Evolutionary conservation across 257 asterid species (phyloP), one percentile per base, ranked within the genome.

Genomic region (Sherardia arvensis): DNA sequence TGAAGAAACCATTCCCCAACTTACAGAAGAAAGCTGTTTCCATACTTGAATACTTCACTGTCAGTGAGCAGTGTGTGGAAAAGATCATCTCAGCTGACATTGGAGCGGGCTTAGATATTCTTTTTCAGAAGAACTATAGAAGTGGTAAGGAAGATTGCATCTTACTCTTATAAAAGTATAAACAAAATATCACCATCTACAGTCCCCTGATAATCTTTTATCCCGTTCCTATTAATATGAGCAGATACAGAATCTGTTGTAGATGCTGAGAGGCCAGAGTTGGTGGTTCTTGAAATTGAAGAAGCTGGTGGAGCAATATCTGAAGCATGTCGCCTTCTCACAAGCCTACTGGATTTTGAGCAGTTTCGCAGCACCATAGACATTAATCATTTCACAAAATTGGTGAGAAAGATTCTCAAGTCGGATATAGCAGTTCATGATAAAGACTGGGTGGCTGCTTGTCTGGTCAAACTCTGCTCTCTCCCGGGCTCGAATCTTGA

Each of bases 371-470:
- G 18, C 59, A 65, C 59, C 28, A 59, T 82, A 38, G 70, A 85
- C 59, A 40, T 71, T 17, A 57, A 53, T 12, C 65, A 63, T 26
- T 77, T 87, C 49, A 80, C 81, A n/a, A 59, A 77, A 43, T 53
- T 85, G 69, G 92, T 90, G 7, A 87, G 88, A 0, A 29, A 77
- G 6, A 73, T 79, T 70, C 90, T 90, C 6, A 74, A 51, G 18
- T 87, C 95, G 0, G 47, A 67, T 67, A 75, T 87, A 54, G 87
- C 90, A 53, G 87, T 90, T 12, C 75, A 69, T 29, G 29, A 78
- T 85, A 90, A 87, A 66, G 87, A 87, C 6, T 83, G 87, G 85
- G 85, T 90, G 11, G 97, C 95, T 49, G 91, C 97, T 66, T 87
- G 83, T 76, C 88, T 87, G 8, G 80, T 87, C 20, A 90, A 85